Evolutionary conservation across 371 early-diverging fungal species (phyloP), one percentile per base, ranked within the genome.

Genomic region (Lichtheimia ornata): DNA sequence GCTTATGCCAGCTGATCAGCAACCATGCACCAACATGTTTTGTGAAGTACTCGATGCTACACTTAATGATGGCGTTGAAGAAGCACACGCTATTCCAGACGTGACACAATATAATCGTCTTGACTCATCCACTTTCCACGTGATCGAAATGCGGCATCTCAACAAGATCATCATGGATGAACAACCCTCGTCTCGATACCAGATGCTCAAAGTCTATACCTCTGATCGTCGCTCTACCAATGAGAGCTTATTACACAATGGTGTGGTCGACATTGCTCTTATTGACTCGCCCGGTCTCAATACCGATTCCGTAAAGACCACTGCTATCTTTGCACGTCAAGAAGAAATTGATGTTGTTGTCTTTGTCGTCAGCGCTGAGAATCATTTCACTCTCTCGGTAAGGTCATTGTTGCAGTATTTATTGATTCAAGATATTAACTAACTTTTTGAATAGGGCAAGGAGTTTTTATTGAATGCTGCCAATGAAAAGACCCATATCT

Each of bases 201-300:
- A 88, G 61, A 85, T 92, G 83, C 76, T 96, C 65, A 94, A 94
- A 79, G 85, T 96, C 17, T 98, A 96, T 71, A 88, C 93, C 68
- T 73, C 71, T 5, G 94, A 94, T 66, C 79, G 79, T 24, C 79
- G 81, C 45, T 61, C 72, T 22, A 76, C 79, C 35, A 78, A 87
- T 55, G 89, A 88, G 58, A 86, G 87, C 28, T 75, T 98, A 51
- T 84, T 97, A 27, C 90, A 94, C 73, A 97, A 97, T 68, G 97
- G 96, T 30, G 85, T 93, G 4, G 93, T 95, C 18, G 95, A 98
- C 70, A 91, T 98, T 71, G 90, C 91, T 3, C 78, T 99, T 63
- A 97, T 99, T 65, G 99, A 99, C 64, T 96, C 97, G 1, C 99
- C 99, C 5, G 99, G 99, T n/a, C 81, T 99, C 54, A 99, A 99